Conservation (phyloP, 176 grass and related monocot species). For the Triticum timopheevii region DNA sequence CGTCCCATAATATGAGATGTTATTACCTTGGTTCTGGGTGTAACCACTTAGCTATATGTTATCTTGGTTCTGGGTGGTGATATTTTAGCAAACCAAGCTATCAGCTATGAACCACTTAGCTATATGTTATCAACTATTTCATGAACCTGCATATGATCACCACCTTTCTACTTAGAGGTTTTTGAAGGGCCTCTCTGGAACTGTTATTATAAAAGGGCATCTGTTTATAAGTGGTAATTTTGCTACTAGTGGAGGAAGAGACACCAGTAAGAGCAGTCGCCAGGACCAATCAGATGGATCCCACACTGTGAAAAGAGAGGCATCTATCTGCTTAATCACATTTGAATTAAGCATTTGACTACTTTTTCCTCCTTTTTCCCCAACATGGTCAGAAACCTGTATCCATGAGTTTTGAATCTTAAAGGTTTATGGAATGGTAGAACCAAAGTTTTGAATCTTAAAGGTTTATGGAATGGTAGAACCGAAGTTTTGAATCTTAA, state of each 20-base stretch:
- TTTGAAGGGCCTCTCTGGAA: neutral
- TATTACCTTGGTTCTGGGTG: neutral
- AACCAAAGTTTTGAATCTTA: neutral
- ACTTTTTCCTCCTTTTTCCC: neutral
- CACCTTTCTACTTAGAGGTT: neutral
- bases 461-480: neutral
- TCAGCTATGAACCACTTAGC: neutral
- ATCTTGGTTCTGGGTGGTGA: slow-evolving; percentile 1
- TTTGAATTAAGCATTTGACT: neutral
- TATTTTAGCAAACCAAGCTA: neutral
- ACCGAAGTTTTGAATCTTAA: neutral
- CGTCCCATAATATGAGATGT: no score
- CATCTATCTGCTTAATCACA: neutral
- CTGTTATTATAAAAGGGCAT: slow-evolving; percentile 8
- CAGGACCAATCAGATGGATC: neutral
- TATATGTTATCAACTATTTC: neutral
- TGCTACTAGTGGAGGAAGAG: slow-evolving; percentile 1
- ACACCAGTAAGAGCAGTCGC: neutral
- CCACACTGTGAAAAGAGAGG: neutral
- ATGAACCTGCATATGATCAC: neutral
- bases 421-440: neutral
- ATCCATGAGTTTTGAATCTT: neutral
- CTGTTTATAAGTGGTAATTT: neutral
- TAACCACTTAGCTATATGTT: neutral
- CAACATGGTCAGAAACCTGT: neutral